These are phyloP conservation scores for Boletus semigastroideus DNA, from an alignment of 1,284 basidiomycete genomes.

Conservation along the genomic window DNA sequence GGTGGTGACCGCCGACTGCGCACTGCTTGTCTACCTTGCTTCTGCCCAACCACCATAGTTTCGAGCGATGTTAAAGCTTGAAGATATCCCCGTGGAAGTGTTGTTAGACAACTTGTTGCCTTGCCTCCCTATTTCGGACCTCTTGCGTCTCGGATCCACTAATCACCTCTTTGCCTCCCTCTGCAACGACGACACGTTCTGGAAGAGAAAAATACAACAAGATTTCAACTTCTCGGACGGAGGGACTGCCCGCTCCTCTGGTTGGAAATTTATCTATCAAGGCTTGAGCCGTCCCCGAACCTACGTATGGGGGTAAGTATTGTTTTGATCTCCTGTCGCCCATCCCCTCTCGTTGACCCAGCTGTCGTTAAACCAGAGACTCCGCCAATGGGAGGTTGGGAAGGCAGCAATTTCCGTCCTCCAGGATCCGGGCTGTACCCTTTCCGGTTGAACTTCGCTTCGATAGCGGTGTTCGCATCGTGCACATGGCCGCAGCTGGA, in stretches of 20 bases:
- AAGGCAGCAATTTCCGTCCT: constrained; percentile 37
- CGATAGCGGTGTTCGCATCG: constrained; percentile 56
- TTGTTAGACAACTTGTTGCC: constrained; percentile 74
- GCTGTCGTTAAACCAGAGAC: constrained; percentile 45
- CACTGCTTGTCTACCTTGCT: constrained; percentile 5
- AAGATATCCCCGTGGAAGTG: constrained; percentile 68
- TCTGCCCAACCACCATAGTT: not conserved
- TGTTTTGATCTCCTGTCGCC: not conserved
- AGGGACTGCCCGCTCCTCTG: constrained; percentile 66
- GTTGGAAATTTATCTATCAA: constrained; percentile 79
- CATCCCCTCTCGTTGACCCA: not conserved
- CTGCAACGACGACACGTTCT: constrained; percentile 75
- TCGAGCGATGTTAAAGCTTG: constrained; percentile 36
- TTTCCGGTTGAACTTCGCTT: constrained; percentile 62
- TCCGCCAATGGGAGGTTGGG: constrained; percentile 62
- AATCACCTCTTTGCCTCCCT: constrained; percentile 57
- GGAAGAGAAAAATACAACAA: constrained; percentile 67
- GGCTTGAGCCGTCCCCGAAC: constrained; percentile 59
- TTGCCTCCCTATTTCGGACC: constrained; percentile 53
- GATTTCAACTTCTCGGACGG: constrained; percentile 79
- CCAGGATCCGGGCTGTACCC: constrained; percentile 45
- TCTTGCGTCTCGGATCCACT: constrained; percentile 57
- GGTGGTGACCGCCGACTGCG: constrained; percentile 3
- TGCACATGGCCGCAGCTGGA: constrained; percentile 75
- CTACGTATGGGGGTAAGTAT: constrained; percentile 79